phyloP scores from a whole-genome alignment of 331 rosid species.

The Quercus phellos region DNA sequence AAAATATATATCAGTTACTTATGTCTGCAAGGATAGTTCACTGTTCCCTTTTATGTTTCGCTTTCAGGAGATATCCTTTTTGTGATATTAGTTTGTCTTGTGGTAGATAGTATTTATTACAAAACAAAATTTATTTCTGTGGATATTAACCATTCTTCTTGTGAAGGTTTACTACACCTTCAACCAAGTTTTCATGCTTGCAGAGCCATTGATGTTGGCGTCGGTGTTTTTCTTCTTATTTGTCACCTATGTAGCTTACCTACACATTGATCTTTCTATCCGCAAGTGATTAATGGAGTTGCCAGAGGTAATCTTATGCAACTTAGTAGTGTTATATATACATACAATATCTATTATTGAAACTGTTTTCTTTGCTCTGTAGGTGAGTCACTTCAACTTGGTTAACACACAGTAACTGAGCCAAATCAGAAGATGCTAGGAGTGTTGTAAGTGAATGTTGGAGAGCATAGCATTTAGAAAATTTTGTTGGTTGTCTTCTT shows the following conservation, averaged over 20 bases:
- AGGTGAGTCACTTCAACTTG: constrained; percentile 7
- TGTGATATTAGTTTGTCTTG: neutral
- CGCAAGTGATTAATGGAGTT: constrained; percentile 44
- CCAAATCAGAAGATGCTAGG: constrained; percentile 21
- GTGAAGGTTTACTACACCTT: constrained; percentile 82
- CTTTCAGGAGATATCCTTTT: neutral
- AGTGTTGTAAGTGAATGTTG: neutral
- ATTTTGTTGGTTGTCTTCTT: constrained; percentile 14
- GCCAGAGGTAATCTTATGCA: constrained; percentile 16
- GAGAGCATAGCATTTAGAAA: constrained; percentile 3
- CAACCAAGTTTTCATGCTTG: constrained; percentile 88
- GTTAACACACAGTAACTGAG: constrained; percentile 27
- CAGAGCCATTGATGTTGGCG: constrained; percentile 87
- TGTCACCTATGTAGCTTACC: constrained; percentile 66
- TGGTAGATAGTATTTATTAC: neutral
- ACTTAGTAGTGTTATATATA: neutral
- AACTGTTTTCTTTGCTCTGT: neutral
- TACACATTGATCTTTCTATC: constrained; percentile 76
- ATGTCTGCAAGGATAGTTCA: neutral
- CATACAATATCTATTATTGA: neutral
- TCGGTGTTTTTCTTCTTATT: constrained; percentile 72
- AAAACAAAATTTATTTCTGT: neutral
- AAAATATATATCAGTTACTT: neutral
- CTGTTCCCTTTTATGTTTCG: neutral
- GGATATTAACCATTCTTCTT: constrained; percentile 15